Evolutionary conservation across 2,329 filamentous ascomycete species (phyloP).

Genomic region (Podosphaera leucotricha): DNA sequence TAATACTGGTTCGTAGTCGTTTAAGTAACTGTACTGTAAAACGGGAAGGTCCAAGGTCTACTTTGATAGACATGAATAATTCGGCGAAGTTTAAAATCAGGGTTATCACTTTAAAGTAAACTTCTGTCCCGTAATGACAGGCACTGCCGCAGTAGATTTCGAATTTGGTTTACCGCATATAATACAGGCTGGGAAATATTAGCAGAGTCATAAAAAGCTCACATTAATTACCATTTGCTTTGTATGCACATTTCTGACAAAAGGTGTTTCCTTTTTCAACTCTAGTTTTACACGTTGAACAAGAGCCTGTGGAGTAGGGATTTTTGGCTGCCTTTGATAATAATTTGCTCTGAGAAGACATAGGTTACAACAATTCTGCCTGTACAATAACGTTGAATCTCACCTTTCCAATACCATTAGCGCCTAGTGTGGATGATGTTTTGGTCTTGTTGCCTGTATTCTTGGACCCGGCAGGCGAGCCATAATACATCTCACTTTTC

Average conservation of each 20-base stretch:
- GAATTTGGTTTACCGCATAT: constrained; percentile 39
- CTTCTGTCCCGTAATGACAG: constrained; percentile 34
- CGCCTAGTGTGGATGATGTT: constrained; percentile 30
- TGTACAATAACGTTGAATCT: constrained; percentile 2
- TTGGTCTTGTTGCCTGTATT: constrained; percentile 19
- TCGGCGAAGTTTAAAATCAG: neutral
- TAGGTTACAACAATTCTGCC: neutral
- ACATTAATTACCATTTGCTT: constrained; percentile 27
- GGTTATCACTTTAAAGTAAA: constrained; percentile 30
- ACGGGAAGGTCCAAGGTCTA: too few relatives aligned
- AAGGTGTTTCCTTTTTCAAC: constrained; percentile 34
- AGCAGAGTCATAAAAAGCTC: neutral
- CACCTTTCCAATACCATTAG: constrained; percentile 35
- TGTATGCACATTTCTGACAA: constrained; percentile 39
- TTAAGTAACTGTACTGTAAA: too few relatives aligned
- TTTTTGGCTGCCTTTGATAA: constrained; percentile 41
- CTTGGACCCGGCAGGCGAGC: constrained; percentile 22
- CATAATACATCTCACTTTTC: constrained; percentile 42
- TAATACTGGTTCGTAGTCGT: too few relatives aligned
- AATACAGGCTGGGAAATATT: constrained; percentile 25
- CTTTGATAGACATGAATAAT: too few relatives aligned
- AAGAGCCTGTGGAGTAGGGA: constrained; percentile 38
- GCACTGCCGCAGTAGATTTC: constrained; percentile 24
- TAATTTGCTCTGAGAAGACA: constrained; percentile 31
- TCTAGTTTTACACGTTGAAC: constrained; percentile 37